A percentile compares a stretch with the other conserved stretches of the same genome.
Evolutionary conservation across 257 asterid genomes (phyloP).

Genomic region (Solanum medicagineum): DNA sequence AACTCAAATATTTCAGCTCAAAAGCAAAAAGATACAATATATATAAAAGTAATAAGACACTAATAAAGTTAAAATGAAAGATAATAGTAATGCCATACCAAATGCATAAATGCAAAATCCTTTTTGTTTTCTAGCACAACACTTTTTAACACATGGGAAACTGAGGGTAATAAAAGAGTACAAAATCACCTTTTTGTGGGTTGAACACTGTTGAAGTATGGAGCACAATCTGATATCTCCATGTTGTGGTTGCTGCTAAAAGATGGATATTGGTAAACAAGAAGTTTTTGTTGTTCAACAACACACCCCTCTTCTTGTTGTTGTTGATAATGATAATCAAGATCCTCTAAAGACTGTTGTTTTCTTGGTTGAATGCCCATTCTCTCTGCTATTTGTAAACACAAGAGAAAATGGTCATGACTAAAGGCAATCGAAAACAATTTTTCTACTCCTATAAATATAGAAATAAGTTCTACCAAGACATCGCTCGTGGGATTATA

Average conservation of each 20-base stretch:
- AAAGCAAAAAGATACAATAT: too few relatives aligned
- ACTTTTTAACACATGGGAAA: conserved; percentile 20
- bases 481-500: too few relatives aligned
- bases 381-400: conserved; percentile 11
- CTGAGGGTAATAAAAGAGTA: not conserved
- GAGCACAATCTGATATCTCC: conserved; percentile 4
- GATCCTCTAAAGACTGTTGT: conserved; percentile 9
- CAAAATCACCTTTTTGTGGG: conserved; percentile 43
- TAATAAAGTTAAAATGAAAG: not conserved
- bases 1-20: too few relatives aligned
- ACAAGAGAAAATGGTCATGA: not conserved
- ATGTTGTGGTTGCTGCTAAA: not conserved
- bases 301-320: not conserved
- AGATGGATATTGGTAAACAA: not conserved
- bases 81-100: not conserved
- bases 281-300: not conserved
- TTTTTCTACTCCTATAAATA: not conserved
- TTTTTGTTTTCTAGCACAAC: conserved; percentile 4
- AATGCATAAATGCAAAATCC: not conserved
- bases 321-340: not conserved
- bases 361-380: conserved; percentile 26
- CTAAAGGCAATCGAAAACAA: not conserved
- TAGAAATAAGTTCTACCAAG: too few relatives aligned
- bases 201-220: conserved; percentile 4
- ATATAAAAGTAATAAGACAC: not conserved